Percentiles rank a stretch among this genome's conserved stretches.
Evolutionary conservation across 2,329 filamentous ascomycete species (phyloP).

Genomic region (Alternaria metachromatica): DNA sequence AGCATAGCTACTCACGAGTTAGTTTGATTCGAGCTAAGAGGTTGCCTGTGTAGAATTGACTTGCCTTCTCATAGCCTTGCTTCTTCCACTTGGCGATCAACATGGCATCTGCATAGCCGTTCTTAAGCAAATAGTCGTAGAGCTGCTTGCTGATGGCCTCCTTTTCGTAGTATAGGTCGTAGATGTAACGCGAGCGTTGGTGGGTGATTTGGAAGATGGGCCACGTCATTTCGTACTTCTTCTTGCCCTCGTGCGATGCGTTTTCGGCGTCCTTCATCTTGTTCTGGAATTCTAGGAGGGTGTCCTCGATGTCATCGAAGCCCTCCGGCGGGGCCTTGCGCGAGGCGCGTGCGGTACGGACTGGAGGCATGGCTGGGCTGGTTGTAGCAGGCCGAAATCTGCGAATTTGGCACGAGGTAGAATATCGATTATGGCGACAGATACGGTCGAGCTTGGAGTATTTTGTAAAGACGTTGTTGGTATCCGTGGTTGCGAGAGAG

Average conservation of each 20-base stretch:
- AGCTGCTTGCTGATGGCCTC: conserved; percentile 90
- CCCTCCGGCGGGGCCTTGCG: conserved; percentile 84
- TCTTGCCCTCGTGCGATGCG: conserved; percentile 76
- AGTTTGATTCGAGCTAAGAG: background rate
- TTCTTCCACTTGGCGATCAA: conserved; percentile 99
- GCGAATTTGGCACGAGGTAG: background rate
- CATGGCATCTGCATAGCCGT: conserved; percentile 92
- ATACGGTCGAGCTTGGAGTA: background rate
- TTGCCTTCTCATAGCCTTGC: conserved; percentile 94
- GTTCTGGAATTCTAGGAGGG: conserved; percentile 83
- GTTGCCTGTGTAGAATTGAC: conserved; percentile 25
- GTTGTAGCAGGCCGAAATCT: background rate
- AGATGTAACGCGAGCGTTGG: conserved; percentile 90
- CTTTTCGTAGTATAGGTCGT: conserved; percentile 97
- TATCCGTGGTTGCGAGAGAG: conserved; percentile 4
- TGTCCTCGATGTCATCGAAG: conserved; percentile 87
- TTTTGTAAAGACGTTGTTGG: background rate
- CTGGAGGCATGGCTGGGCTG: conserved; percentile 69
- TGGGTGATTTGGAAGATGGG: conserved; percentile 97
- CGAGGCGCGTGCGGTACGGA: conserved; percentile 72
- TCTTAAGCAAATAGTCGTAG: conserved; percentile 97
- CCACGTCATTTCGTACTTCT: conserved; percentile 94
- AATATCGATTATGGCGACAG: background rate
- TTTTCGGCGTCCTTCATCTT: conserved; percentile 97
- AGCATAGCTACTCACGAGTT: conserved; percentile 72